phyloP scores from a whole-genome alignment of 2,329 filamentous ascomycete species.

The Geosmithia morbida region DNA sequence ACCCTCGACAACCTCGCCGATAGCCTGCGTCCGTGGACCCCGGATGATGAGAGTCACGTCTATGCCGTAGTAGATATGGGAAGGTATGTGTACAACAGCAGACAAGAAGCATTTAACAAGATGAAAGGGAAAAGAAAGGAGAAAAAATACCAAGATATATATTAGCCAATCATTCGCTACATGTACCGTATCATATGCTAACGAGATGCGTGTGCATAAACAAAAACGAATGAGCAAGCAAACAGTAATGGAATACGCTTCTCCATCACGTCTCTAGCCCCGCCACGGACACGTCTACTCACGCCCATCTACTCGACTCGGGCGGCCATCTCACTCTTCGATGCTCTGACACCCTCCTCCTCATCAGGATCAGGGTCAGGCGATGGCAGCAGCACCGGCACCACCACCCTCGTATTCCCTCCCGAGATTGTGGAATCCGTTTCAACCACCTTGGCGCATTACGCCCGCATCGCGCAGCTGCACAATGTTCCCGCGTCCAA shows the following conservation, averaged over 20 bases:
- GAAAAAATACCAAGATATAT: background rate
- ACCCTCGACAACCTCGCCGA: slow-evolving; percentile 35
- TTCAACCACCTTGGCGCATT: slow-evolving; percentile 50
- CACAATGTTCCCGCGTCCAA: slow-evolving; percentile 52
- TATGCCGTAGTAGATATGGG: slow-evolving; percentile 47
- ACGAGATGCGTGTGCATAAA: background rate
- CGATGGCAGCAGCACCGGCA: background rate
- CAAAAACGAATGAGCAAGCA: slow-evolving; percentile 1
- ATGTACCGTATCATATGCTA: background rate
- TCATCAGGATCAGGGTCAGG: background rate
- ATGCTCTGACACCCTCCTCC: slow-evolving; percentile 48
- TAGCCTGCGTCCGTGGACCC: slow-evolving; percentile 33
- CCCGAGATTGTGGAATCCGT: slow-evolving; percentile 49
- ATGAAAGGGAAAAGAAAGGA: background rate
- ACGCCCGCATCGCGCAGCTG: slow-evolving; percentile 54
- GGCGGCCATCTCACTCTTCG: slow-evolving; percentile 72
- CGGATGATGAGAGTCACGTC: slow-evolving; percentile 29
- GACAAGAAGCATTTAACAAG: background rate
- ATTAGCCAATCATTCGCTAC: background rate
- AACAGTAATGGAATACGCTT: slow-evolving; percentile 82
- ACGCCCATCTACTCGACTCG: slow-evolving; percentile 67
- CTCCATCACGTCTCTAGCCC: slow-evolving; percentile 70
- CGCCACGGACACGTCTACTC: slow-evolving; percentile 56
- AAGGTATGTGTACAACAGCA: slow-evolving; percentile 22
- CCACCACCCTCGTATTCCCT: slow-evolving; percentile 32